A percentile compares a stretch with the other conserved stretches of the same genome.
Evolutionary conservation across 331 rosid genomes (phyloP).

Genomic region (Quercus tomentella): DNA sequence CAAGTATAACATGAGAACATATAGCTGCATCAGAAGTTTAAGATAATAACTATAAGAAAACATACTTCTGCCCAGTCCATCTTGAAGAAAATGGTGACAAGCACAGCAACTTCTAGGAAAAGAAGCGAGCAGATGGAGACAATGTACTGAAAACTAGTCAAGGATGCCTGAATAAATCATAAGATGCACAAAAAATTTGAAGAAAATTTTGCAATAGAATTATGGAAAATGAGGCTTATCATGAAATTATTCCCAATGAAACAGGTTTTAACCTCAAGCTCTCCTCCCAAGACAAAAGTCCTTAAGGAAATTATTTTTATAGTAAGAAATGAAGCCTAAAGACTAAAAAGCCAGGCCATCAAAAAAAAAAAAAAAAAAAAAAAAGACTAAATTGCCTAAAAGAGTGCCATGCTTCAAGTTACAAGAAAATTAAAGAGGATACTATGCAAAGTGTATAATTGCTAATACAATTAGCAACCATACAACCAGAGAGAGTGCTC

Average conservation of each 20-base stretch:
- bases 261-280: not conserved
- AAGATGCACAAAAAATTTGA: not conserved
- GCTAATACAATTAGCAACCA: constrained; percentile 29
- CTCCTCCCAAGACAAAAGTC: not conserved
- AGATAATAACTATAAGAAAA: not conserved
- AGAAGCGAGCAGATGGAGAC: constrained; percentile 24
- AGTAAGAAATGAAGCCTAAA: not conserved
- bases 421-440: constrained; percentile 27
- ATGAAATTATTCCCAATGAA: not conserved
- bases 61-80: constrained; percentile 31
- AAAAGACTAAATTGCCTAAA: too few relatives aligned
- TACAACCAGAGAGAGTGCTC: constrained; percentile 33
- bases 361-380: too few relatives aligned
- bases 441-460: constrained; percentile 27
- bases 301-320: not conserved
- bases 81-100: constrained; percentile 22
- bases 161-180: constrained; percentile 17
- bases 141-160: constrained; percentile 33
- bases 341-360: not conserved
- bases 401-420: too few relatives aligned
- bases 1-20: not conserved
- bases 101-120: constrained; percentile 11
- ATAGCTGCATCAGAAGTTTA: not conserved
- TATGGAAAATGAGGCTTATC: not conserved
- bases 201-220: not conserved